Percentiles rank a stretch among this genome's conserved stretches.
These are phyloP conservation scores for Emergomyces orientalis DNA, from an alignment of 2,329 filamentous ascomycete genomes.

Conservation along the genomic window DNA sequence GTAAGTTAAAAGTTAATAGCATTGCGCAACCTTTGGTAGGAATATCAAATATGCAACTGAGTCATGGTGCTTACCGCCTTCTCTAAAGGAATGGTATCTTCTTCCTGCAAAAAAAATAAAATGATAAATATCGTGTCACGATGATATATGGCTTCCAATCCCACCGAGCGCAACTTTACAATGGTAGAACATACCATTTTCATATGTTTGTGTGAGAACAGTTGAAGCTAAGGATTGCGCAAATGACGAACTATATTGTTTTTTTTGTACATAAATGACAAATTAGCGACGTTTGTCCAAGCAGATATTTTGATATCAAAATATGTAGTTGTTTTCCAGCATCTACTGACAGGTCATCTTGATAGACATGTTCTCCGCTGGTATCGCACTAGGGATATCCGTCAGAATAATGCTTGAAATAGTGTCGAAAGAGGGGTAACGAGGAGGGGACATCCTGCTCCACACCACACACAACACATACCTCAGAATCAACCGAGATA, in stretches of 20 bases:
- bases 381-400: not conserved
- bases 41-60: not conserved
- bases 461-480: not conserved
- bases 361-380: not conserved
- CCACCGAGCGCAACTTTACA: too few species aligned
- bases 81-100: conserved; percentile 4
- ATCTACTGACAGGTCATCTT: conserved; percentile 1
- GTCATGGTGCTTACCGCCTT: not conserved
- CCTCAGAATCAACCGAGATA: conserved; percentile 6
- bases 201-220: not conserved
- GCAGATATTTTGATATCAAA: not conserved
- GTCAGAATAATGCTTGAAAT: not conserved
- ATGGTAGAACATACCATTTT: conserved; percentile 2
- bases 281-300: not conserved
- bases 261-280: not conserved
- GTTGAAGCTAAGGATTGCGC: not conserved
- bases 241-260: not conserved
- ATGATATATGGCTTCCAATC: not conserved
- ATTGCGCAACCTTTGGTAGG: not conserved
- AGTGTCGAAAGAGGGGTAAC: not conserved
- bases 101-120: not conserved
- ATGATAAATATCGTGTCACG: not conserved
- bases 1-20: not conserved
- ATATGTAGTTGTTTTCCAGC: not conserved
- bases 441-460: not conserved